Conservation (phyloP, 495 filamentous ascomycete species). For the Sordaria brevicollis region DNA sequence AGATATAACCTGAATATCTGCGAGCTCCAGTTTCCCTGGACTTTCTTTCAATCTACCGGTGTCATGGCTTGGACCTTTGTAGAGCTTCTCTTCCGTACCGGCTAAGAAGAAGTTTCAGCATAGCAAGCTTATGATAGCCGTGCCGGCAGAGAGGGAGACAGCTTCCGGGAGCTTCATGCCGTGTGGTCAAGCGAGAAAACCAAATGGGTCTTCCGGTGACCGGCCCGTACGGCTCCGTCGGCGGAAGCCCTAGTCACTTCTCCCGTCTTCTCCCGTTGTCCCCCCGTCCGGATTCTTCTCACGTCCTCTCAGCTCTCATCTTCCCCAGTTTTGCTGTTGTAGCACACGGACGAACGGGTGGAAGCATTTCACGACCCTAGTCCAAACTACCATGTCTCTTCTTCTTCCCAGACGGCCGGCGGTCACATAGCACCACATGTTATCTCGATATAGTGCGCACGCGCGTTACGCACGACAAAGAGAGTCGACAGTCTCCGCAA, state of each 20-base stretch:
- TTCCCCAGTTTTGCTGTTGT: background rate
- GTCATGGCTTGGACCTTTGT: background rate
- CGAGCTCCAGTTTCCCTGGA: too few species aligned
- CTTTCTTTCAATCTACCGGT: background rate
- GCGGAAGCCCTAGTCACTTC: background rate
- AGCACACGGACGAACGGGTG: background rate
- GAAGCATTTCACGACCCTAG: background rate
- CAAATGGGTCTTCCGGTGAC: background rate
- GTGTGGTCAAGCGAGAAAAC: background rate
- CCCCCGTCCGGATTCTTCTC: background rate
- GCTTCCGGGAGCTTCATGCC: background rate
- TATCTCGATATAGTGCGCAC: background rate
- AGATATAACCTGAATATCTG: too few species aligned
- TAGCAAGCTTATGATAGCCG: background rate
- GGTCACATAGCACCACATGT: background rate
- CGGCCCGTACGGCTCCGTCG: background rate
- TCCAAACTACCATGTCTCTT: background rate
- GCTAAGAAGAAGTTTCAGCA: background rate
- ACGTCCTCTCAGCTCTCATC: background rate
- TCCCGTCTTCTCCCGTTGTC: background rate
- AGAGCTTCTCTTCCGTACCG: background rate
- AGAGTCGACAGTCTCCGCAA: background rate
- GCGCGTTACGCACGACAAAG: background rate
- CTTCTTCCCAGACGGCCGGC: background rate
- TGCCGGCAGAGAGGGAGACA: background rate